phyloP scores from a whole-genome alignment of 345 rosid genomes.

The Acer yangbiense region DNA sequence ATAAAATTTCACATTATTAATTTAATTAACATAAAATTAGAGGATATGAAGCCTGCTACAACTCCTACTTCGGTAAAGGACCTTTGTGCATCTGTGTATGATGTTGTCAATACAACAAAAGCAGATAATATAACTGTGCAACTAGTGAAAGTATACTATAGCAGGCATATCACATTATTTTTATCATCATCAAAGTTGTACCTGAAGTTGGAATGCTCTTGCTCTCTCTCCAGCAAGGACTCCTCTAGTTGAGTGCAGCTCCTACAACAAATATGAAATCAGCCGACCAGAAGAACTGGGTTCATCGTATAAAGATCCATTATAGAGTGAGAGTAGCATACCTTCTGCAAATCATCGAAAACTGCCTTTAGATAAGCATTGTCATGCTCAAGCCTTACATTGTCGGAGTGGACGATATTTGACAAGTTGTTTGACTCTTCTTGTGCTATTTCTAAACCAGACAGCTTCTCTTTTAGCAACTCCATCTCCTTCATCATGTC shows the following conservation, averaged over 20 bases:
- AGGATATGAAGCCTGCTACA: background rate
- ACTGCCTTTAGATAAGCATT: constrained; percentile 97
- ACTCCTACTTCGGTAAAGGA: too few relatives aligned
- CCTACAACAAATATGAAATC: constrained; percentile 43
- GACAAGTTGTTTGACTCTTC: constrained; percentile 89
- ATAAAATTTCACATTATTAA: background rate
- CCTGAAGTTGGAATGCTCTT: constrained; percentile 96
- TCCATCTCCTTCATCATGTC: constrained; percentile 80
- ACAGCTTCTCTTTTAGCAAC: constrained; percentile 80
- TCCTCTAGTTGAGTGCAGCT: constrained; percentile 94
- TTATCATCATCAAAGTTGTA: constrained; percentile 18
- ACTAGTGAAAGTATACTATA: too few relatives aligned
- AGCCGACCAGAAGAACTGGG: constrained; percentile 3
- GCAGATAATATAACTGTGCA: background rate
- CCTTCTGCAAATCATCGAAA: constrained; percentile 95
- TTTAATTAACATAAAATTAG: background rate
- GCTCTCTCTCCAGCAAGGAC: constrained; percentile 94
- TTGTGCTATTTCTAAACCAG: constrained; percentile 73
- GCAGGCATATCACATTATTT: background rate
- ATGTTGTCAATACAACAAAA: background rate
- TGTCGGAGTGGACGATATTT: constrained; percentile 89
- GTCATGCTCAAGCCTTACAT: constrained; percentile 96
- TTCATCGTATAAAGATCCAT: background rate
- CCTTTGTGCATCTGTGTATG: background rate
- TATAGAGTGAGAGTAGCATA: constrained; percentile 19